Conservation (phyloP, 129 eudicot species). For the Oenanthe sinensis region DNA sequence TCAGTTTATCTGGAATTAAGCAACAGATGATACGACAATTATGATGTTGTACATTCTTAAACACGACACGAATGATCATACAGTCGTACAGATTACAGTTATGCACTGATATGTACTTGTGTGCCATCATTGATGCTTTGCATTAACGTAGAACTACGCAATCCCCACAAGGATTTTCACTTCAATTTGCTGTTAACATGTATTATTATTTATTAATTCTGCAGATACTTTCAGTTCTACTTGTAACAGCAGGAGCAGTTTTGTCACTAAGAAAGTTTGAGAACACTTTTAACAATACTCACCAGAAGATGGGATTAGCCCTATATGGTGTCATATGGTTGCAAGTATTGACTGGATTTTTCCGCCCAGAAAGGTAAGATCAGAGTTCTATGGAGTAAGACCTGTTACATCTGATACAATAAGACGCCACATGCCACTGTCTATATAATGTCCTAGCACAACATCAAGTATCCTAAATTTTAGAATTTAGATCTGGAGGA, state of each 20-base stretch:
- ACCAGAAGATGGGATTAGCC: constrained; percentile 74
- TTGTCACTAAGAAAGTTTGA: constrained; percentile 64
- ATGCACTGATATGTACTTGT: neutral
- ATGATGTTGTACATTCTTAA: neutral
- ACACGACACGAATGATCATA: neutral
- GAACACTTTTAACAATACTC: constrained; percentile 66
- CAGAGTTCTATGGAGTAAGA: no score
- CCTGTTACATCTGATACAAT: no score
- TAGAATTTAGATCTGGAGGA: neutral
- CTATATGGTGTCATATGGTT: constrained; percentile 62
- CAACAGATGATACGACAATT: neutral
- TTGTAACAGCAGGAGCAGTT: constrained; percentile 62
- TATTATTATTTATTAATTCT: neutral
- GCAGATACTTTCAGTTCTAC: constrained; percentile 41
- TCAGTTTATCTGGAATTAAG: neutral
- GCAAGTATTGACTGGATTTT: constrained; percentile 57
- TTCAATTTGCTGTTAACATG: neutral
- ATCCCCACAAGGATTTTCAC: neutral
- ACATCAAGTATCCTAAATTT: neutral
- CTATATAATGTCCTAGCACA: no score
- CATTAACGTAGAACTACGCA: neutral
- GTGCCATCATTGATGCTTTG: neutral
- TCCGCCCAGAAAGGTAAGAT: constrained; percentile 76
- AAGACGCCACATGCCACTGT: no score
- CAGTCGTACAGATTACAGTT: neutral